Evolutionary conservation across 768 basidiomycete genomes (phyloP).

Genomic region (Auriscalpium microsporum): DNA sequence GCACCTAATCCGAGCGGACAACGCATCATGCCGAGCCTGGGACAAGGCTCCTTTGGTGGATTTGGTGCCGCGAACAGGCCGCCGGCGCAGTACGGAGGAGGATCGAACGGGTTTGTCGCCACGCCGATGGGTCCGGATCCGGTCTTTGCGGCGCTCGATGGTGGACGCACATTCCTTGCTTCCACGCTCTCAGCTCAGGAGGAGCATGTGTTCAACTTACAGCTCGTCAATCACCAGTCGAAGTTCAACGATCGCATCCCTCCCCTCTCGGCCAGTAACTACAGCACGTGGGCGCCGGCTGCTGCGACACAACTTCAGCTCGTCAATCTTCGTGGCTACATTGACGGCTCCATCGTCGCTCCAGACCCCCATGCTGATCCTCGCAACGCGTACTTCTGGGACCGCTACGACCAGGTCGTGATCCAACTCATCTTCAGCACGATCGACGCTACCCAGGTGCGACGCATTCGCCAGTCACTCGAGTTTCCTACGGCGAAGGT

Average conservation of each 20-base stretch:
- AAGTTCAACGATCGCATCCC: neutral
- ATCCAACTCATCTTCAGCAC: neutral
- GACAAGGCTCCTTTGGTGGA: neutral
- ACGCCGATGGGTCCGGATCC: neutral
- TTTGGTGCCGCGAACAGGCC: too few species aligned
- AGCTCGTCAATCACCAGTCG: neutral
- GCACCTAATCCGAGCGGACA: neutral
- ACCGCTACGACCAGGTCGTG: neutral
- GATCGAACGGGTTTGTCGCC: neutral
- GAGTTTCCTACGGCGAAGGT: neutral
- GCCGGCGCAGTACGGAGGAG: too few species aligned
- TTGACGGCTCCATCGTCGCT: neutral
- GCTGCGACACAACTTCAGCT: neutral
- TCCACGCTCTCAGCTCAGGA: neutral
- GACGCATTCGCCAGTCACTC: neutral
- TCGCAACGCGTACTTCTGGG: neutral
- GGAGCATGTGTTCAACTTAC: neutral
- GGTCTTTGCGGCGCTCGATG: neutral
- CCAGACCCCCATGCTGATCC: neutral
- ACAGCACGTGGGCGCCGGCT: neutral
- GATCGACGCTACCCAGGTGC: neutral
- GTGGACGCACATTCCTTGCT: neutral
- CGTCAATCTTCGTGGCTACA: neutral
- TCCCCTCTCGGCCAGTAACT: neutral
- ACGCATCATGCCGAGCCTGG: neutral